phyloP scores from a whole-genome alignment of 192 early-diverging fungal species.

The Gigaspora rosea region DNA sequence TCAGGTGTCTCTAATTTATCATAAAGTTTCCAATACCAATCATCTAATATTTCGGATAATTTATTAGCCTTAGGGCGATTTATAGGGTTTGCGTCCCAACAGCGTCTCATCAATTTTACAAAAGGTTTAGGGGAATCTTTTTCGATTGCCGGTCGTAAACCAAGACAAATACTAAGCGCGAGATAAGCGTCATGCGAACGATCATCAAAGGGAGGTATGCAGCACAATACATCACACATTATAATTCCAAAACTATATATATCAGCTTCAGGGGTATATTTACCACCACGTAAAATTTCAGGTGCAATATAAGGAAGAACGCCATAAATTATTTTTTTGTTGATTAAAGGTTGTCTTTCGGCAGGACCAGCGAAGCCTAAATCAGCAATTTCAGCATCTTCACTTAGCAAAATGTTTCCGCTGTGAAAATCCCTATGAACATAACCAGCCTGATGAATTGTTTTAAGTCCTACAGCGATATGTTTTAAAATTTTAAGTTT shows the following conservation, averaged over 20 bases:
- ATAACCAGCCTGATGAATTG: constrained; percentile 45
- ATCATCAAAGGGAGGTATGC: constrained; percentile 38
- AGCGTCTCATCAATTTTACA: not conserved
- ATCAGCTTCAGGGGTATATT: constrained; percentile 52
- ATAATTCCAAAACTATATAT: constrained; percentile 58
- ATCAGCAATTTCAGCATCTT: constrained; percentile 37
- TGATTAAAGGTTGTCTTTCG: constrained; percentile 39
- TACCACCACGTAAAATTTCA: constrained; percentile 48
- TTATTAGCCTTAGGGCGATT: not conserved
- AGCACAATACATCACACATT: constrained; percentile 52
- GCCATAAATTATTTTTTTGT: constrained; percentile 53
- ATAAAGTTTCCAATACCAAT: constrained; percentile 10
- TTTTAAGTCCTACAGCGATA: constrained; percentile 44
- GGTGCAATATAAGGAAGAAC: constrained; percentile 56
- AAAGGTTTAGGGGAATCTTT: not conserved
- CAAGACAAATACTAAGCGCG: constrained; percentile 3
- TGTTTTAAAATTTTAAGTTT: constrained; percentile 22
- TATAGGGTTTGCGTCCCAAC: constrained; percentile 5
- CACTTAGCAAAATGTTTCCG: constrained; percentile 42
- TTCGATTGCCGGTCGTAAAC: not conserved
- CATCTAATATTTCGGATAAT: not conserved
- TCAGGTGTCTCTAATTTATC: not conserved
- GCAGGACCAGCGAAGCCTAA: constrained; percentile 44
- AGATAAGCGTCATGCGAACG: constrained; percentile 4
- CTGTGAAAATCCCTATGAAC: constrained; percentile 50